Evolutionary conservation across 371 early-diverging fungal species (phyloP).

Genomic region (Nematocida displodere): DNA sequence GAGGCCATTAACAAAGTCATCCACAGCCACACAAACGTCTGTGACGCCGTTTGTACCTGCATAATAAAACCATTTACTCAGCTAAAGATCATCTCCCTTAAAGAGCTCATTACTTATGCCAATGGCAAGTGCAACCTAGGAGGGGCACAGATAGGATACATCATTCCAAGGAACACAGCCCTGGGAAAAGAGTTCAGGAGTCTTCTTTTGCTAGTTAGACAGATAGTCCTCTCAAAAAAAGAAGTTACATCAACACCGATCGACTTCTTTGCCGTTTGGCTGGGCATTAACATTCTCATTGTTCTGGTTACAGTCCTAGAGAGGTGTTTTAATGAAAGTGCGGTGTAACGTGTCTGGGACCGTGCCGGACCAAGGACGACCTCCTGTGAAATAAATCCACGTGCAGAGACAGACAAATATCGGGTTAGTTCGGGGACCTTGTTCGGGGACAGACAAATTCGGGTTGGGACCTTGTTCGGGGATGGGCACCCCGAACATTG

Average conservation of each 20-base stretch:
- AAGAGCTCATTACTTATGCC: neutral
- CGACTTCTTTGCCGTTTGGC: slow-evolving; percentile 41
- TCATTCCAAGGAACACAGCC: slow-evolving; percentile 36
- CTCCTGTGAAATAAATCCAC: no score
- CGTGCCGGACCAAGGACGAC: no score
- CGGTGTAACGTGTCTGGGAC: no score
- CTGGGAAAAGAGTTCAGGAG: slow-evolving; percentile 28
- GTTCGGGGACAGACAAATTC: no score
- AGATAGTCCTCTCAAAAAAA: slow-evolving; percentile 18
- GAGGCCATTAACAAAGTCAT: slow-evolving; percentile 18
- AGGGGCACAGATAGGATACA: slow-evolving; percentile 22
- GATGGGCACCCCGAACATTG: no score
- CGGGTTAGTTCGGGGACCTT: no score
- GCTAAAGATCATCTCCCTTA: neutral
- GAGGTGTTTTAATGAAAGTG: neutral
- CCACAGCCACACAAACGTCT: neutral
- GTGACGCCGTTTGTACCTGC: no score
- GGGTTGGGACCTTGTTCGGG: no score
- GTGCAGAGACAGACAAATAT: no score
- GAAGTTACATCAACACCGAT: slow-evolving; percentile 3
- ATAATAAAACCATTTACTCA: slow-evolving; percentile 14
- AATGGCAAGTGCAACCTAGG: slow-evolving; percentile 40
- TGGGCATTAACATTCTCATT: slow-evolving; percentile 19
- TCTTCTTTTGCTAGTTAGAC: slow-evolving; percentile 17
- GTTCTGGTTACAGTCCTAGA: slow-evolving; percentile 16